Base-by-base conservation (phyloP, 2,329 filamentous ascomycete species). In the Trichoderma atrobrunneum region DNA sequence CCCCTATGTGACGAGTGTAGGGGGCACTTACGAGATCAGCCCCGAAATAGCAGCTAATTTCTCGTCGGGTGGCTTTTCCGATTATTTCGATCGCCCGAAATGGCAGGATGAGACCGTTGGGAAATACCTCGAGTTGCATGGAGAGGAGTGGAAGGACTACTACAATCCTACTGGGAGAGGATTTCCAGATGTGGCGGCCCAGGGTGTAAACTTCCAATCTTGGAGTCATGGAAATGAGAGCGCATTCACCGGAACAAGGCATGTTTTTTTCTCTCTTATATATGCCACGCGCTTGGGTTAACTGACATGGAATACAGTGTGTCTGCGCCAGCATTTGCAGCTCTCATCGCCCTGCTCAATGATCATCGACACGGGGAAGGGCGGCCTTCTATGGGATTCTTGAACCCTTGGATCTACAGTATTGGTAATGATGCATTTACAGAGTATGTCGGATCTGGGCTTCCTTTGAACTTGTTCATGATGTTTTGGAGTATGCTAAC, bases 291-390 rank as follows among this genome's bases (percentile, higher is more conserved):
- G 7, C 3, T 43, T 8, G 39, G 16, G 7, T 43, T 39, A 7
- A 72, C 71, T 76, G 11, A 72, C 56, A 11, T 32, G 30, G 11
- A 16, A 14, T 28, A 26, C 62, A 85, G 84, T 71, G 90, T 90
- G 0, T 86, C 91, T 3, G 82, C 88, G 0, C 92, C 92, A 0
- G 82, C 89, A 0, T 86, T 91, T 64, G 90, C 90, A 0, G 86
- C 86, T 16, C 85, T 93, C 74, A 82, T 93, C 63, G 85, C 87
- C 1, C 84, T 92, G 48, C 79, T 93, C 65, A 93, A 93, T 77
- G 88, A 90, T 72, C 86, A 87, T 26, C 84, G 90, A 36, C 80
- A 92, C 62, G 81, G 85, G 18, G 81, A 82, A n/a, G 87, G 87
- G 1, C 85, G 85, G 77, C 78, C 85, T 7, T 77, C 82, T 0